Evolutionary conservation across 2,329 filamentous ascomycete genomes (phyloP), one percentile per base, ranked within the genome.

Genomic region (Stagonosporopsis chrysanthemi): DNA sequence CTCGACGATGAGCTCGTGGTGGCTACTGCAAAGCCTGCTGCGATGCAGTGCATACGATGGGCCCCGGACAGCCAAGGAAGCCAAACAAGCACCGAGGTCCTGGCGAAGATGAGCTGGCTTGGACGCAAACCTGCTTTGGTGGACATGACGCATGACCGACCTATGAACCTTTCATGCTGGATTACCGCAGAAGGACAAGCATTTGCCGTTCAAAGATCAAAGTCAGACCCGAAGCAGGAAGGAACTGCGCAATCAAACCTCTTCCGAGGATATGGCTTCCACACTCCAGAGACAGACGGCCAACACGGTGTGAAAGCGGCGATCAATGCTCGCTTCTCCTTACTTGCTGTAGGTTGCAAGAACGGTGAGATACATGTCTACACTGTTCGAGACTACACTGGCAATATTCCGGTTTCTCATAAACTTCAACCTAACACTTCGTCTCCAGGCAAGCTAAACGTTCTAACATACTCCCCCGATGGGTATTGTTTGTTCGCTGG

Each of bases 11-110:
- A 98, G 75, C 81, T 99, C 38, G 83, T 98, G 22, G 93, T 99
- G 49, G 91, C 95, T 4, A 99, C 95, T 0, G 83, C 87, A 55
- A 97, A 95, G 71, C 95, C 95, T 3, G 89, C 93, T 0, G 94
- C 95, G n/a, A 87, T 98, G 15, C 95, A 99, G 76, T 97, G 93
- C 77, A 98, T 99, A 66, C 87, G 90, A 56, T 99, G 95, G 95
- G 90, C 89, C 0, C 90, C 93, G 1, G 93, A 97, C 73, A 89
- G 84, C 63, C 85, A 83, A 31, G 90, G 91, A 19, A 89, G 85
- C 60, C 94, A 98, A 77, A 97, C 93, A 2, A 92, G 87, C 65
- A 97, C 95, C 0, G 93, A 98, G 76, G 83, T 98, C 7, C 80
- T 98, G 60, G 93, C 88, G 69, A 89, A 90, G 51, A 96, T 97